A percentile compares a stretch with the other conserved stretches of the same genome.
These are phyloP conservation scores for Neocatenulostroma microsporum DNA, from an alignment of 2,329 filamentous ascomycete genomes.

Conservation along the genomic window DNA sequence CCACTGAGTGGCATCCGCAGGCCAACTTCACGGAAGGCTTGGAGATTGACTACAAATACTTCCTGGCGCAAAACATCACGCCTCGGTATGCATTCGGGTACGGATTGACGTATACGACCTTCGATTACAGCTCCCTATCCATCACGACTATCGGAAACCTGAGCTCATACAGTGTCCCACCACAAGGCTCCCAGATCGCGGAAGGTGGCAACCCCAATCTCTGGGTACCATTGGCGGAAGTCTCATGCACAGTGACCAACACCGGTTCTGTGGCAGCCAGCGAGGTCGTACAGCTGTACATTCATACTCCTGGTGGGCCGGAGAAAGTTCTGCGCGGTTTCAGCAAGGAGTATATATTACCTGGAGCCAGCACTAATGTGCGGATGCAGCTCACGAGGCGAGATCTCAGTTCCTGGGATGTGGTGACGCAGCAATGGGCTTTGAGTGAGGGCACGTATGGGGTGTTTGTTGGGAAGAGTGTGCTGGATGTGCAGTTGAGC, in stretches of 20 bases:
- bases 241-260: conserved; percentile 55
- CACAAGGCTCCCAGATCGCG: no score
- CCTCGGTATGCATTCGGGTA: no score
- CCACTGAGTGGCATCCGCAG: no score
- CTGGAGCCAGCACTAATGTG: neutral
- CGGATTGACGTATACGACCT: no score
- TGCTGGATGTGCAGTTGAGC: conserved; percentile 4
- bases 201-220: conserved; percentile 56
- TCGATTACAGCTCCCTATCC: no score
- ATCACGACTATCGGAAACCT: no score
- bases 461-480: conserved; percentile 9
- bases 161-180: no score
- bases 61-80: no score
- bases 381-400: neutral
- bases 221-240: conserved; percentile 52
- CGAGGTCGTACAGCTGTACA: conserved; percentile 50
- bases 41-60: no score
- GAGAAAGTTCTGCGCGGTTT: conserved; percentile 19
- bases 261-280: conserved; percentile 46
- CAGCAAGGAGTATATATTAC: conserved; percentile 9
- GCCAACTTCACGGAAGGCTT: no score
- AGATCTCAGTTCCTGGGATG: conserved; percentile 9
- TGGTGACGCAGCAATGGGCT: conserved; percentile 28
- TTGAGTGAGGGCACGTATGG: conserved; percentile 13
- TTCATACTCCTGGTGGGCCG: conserved; percentile 28